Base-by-base conservation (phyloP, 257 asterid species). In the Capsicum chinense region DNA sequence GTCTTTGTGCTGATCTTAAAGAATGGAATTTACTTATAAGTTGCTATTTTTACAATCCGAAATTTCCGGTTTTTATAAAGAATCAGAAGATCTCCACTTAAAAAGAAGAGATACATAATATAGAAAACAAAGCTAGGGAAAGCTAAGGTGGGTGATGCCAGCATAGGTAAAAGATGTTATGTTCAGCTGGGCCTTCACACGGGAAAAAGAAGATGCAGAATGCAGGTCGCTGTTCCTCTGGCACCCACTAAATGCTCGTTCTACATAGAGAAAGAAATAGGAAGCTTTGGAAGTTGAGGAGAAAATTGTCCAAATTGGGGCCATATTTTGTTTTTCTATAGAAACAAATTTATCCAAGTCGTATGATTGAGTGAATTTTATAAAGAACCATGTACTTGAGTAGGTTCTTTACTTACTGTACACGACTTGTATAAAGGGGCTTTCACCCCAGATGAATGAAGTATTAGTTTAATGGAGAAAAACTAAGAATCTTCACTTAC, bases 401-500 rank as follows among this genome's bases (percentile, higher is more conserved):
- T 7, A 68, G 54, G 52, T 39, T 15, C 52, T 68, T 68, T 68
- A 68, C 52, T 37, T 37, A 15, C 21, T 68, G 52, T 37, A 15
- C 21, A 68, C 7, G 9, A 68, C 26, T 68, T 68, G 11, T 15
- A 68, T 68, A 68, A 7, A 68, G 76, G 76, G 14, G 26, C 42
- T 15, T 39, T 39, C 14, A 9, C 52, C 37, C 76, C 52, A 37
- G 26, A 3, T 6, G 62, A 78, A 52, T 33, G 48, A 54, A 26
- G 44, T 33, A 14, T 52, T 54, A 26, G 64, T 14, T 50, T 54
- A 54, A 52, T 15, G n/a, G 26, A 78, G n/a, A 7, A 76, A 78
- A 78, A n/a, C 57, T n/a, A 71, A 78, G 26, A 54, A 26, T 67
- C 12, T 76, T 59, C 82, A 90, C 99, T 93, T 92, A 96, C 99